These are phyloP conservation scores for Cordyceps fumosorosea DNA, from an alignment of 2,329 filamentous ascomycete species.

Conservation along the genomic window DNA sequence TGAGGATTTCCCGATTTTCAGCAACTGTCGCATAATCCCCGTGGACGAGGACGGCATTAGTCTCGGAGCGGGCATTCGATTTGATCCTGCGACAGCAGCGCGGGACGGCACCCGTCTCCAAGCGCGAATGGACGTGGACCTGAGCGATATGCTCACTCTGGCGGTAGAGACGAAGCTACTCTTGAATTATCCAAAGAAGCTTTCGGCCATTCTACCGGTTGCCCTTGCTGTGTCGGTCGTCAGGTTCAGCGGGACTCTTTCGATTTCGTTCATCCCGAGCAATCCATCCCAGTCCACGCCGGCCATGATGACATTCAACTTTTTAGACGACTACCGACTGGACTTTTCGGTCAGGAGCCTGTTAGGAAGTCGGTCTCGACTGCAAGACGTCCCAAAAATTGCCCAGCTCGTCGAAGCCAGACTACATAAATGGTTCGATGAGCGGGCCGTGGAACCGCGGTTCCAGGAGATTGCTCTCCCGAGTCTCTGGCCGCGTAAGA, in stretches of 20 bases:
- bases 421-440: conserved; percentile 82
- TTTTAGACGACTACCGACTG: conserved; percentile 79
- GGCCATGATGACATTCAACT: conserved; percentile 91
- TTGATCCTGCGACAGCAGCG: conserved; percentile 45
- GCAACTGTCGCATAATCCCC: conserved; percentile 92
- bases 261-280: conserved; percentile 83
- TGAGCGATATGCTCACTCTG: conserved; percentile 92
- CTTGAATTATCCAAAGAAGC: conserved; percentile 87
- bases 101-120: conserved; percentile 71
- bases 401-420: conserved; percentile 75
- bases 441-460: conserved; percentile 75
- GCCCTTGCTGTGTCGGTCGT: conserved; percentile 88
- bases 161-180: conserved; percentile 91
- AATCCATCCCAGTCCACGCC: conserved; percentile 62
- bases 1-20: conserved; percentile 97
- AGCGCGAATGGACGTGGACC: conserved; percentile 92
- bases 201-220: conserved; percentile 84
- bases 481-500: conserved; percentile 76
- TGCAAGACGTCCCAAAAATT: conserved; percentile 85
- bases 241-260: conserved; percentile 88
- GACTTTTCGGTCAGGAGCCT: conserved; percentile 77
- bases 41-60: conserved; percentile 71
- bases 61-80: conserved; percentile 44
- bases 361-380: conserved; percentile 68
- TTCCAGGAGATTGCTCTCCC: conserved; percentile 84